Percentiles rank a stretch among this genome's conserved stretches.
Evolutionary conservation across 352 stramenopile species (phyloP).

Genomic region (Globisporangium paroecandrum): DNA sequence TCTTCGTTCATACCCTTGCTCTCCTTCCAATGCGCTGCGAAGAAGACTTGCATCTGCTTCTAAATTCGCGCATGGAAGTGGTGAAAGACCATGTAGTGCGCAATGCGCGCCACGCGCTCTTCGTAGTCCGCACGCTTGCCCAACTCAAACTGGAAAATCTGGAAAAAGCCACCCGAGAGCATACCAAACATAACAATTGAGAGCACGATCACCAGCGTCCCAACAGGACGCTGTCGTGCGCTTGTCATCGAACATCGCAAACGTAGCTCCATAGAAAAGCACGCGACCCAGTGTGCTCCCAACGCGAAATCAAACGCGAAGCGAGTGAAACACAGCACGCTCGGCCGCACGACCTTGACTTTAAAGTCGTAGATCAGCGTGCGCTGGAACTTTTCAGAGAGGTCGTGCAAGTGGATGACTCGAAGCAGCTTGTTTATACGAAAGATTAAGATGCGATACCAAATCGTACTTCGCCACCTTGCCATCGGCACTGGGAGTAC

Average conservation of each 20-base stretch:
- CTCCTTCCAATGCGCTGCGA: constrained; percentile 42
- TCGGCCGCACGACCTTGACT: constrained; percentile 6
- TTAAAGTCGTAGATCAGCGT: constrained; percentile 22
- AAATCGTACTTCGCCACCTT: constrained; percentile 7
- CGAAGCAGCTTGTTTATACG: constrained; percentile 22
- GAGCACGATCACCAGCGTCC: constrained; percentile 36
- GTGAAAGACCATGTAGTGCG: constrained; percentile 36
- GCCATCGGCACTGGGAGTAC: background rate
- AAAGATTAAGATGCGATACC: constrained; percentile 18
- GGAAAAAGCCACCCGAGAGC: constrained; percentile 41
- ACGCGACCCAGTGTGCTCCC: constrained; percentile 27
- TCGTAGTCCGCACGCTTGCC: constrained; percentile 45
- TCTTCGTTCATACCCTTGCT: constrained; percentile 46
- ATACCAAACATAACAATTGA: constrained; percentile 39
- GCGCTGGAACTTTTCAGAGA: constrained; percentile 18
- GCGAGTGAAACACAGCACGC: constrained; percentile 15
- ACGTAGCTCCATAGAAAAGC: constrained; percentile 22
- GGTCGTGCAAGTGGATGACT: constrained; percentile 16
- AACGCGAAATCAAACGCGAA: constrained; percentile 26
- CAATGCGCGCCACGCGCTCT: constrained; percentile 35
- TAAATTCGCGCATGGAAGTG: constrained; percentile 35
- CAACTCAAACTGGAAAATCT: constrained; percentile 46
- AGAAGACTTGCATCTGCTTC: constrained; percentile 47
- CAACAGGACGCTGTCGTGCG: constrained; percentile 11
- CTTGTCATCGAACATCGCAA: constrained; percentile 15